These are phyloP conservation scores for Phanerochaete sordida DNA, from an alignment of 768 basidiomycete species.

Conservation along the genomic window DNA sequence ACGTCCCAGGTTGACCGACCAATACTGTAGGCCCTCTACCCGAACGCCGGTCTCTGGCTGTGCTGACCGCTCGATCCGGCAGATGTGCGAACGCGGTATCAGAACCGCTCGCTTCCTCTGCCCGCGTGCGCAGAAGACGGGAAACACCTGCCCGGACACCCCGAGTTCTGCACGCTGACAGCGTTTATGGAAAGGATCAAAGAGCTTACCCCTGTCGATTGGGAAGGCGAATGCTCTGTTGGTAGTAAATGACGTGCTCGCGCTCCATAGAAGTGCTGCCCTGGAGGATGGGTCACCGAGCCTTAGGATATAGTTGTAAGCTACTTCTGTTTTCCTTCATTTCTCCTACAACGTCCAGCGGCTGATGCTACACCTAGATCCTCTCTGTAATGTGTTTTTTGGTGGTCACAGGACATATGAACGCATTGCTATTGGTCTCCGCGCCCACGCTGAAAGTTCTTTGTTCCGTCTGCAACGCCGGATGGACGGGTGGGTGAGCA, in stretches of 20 bases:
- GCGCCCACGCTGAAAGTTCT: not conserved
- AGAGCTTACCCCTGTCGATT: constrained; percentile 64
- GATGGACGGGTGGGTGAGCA: not conserved
- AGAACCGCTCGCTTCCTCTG: constrained; percentile 59
- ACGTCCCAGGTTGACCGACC: constrained; percentile 23
- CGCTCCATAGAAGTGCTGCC: not conserved
- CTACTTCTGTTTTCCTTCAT: not conserved
- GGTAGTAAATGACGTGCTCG: not conserved
- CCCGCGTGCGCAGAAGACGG: constrained; percentile 65
- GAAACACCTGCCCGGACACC: constrained; percentile 63
- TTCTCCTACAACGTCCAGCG: not conserved
- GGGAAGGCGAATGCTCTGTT: constrained; percentile 55
- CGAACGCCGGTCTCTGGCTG: not conserved
- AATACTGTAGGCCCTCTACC: constrained; percentile 39
- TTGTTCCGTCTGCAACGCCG: not conserved
- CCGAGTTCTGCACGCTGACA: constrained; percentile 69
- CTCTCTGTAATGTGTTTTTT: not conserved
- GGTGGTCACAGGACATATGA: not conserved
- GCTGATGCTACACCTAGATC: not conserved
- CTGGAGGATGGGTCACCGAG: not conserved
- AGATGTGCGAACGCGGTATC: constrained; percentile 70
- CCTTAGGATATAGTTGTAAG: not conserved
- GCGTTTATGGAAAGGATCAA: constrained; percentile 60
- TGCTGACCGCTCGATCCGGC: not conserved
- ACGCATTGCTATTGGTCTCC: not conserved